phyloP scores from a whole-genome alignment of 2,329 filamentous ascomycete species.

The Simplicillium aogashimaense region DNA sequence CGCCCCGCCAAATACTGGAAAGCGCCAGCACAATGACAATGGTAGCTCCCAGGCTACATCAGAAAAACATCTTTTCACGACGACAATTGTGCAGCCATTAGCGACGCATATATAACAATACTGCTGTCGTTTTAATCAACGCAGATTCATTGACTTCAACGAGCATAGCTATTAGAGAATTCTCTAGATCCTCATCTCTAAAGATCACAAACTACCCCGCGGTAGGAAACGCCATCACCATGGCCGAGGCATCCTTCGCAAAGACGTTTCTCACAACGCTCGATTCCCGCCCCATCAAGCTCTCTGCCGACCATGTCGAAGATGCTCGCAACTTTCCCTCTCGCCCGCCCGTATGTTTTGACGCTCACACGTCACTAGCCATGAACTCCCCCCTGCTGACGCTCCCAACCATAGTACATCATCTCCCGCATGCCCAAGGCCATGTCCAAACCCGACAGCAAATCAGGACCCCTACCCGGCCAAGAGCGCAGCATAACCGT shows the following conservation, averaged over 20 bases:
- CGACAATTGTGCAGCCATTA: no score
- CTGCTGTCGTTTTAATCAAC: no score
- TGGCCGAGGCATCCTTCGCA: constrained; percentile 80
- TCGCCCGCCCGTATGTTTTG: constrained; percentile 58
- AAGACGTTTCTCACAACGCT: constrained; percentile 73
- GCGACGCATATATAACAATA: no score
- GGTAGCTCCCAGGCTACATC: no score
- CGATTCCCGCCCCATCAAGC: constrained; percentile 68
- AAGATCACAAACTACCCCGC: background rate
- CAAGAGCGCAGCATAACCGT: constrained; percentile 46
- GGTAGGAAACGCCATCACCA: constrained; percentile 23
- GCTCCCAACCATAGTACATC: constrained; percentile 44
- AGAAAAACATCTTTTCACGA: no score
- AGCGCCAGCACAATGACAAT: no score
- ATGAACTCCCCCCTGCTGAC: constrained; percentile 1
- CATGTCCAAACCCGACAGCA: constrained; percentile 34
- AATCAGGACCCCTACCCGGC: constrained; percentile 36
- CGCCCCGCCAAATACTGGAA: no score
- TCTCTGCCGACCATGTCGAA: constrained; percentile 84
- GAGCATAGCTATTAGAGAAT: no score
- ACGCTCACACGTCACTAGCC: constrained; percentile 9
- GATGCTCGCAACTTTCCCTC: constrained; percentile 71
- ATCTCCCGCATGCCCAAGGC: constrained; percentile 57
- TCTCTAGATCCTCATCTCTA: no score
- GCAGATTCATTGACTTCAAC: no score